These are phyloP conservation scores for Ramularia endophylla DNA, from an alignment of 2,329 filamentous ascomycete genomes.

Conservation along the genomic window DNA sequence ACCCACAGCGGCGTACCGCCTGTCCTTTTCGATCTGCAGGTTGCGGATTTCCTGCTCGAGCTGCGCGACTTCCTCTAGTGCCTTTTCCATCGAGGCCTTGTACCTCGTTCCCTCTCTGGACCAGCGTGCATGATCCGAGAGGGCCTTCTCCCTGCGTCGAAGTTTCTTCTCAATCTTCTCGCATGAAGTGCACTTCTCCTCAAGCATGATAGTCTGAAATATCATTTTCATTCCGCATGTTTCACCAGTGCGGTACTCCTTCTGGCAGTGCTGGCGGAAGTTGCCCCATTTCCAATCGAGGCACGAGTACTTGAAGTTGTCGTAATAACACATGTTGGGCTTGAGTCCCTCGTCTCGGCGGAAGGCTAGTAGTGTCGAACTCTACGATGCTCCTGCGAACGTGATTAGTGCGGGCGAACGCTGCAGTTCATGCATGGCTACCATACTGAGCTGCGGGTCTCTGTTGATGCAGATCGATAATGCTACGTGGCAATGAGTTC, in stretches of 20 bases:
- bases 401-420: too few species aligned
- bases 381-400: neutral
- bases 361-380: conserved; percentile 1
- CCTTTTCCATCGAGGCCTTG: conserved; percentile 58
- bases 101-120: conserved; percentile 59
- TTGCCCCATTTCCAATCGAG: conserved; percentile 93
- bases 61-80: conserved; percentile 64
- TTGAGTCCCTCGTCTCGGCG: too few species aligned
- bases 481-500: neutral
- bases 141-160: conserved; percentile 67
- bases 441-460: too few species aligned
- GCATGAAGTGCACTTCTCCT: conserved; percentile 73
- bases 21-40: conserved; percentile 38
- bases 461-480: neutral
- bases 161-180: conserved; percentile 83
- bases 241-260: conserved; percentile 92
- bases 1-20: conserved; percentile 21
- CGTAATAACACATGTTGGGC: conserved; percentile 82
- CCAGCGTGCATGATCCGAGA: conserved; percentile 72
- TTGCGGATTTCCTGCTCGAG: conserved; percentile 64
- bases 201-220: conserved; percentile 61
- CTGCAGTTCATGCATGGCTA: too few species aligned
- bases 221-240: conserved; percentile 94
- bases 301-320: conserved; percentile 78
- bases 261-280: conserved; percentile 88